phyloP scores from a whole-genome alignment of 306 rosid species.

The Comarum palustre region DNA sequence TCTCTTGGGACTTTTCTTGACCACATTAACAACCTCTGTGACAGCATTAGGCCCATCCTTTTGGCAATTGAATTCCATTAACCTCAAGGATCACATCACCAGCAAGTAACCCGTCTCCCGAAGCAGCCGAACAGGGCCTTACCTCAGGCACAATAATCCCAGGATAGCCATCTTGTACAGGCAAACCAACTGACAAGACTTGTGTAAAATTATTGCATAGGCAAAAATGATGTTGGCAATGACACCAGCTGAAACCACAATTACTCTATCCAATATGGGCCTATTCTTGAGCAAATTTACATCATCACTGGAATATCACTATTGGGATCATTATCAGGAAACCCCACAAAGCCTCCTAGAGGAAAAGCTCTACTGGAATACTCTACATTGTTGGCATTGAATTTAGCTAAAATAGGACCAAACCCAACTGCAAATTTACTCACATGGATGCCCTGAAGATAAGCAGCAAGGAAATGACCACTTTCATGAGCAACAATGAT shows the following conservation, averaged over 20 bases:
- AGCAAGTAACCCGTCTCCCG: slow-evolving; percentile 74
- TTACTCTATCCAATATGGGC: slow-evolving; percentile 80
- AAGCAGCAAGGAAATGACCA: slow-evolving; percentile 96
- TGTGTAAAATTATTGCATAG: slow-evolving; percentile 70
- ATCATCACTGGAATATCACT: slow-evolving; percentile 89
- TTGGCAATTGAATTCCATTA: slow-evolving; percentile 64
- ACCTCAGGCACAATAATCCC: slow-evolving; percentile 92
- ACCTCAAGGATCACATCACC: slow-evolving; percentile 83
- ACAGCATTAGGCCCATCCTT: slow-evolving; percentile 70
- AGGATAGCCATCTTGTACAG: slow-evolving; percentile 81
- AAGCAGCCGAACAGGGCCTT: slow-evolving; percentile 80
- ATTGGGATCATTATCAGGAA: slow-evolving; percentile 96
- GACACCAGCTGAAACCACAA: slow-evolving; percentile 97
- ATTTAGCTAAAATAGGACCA: slow-evolving; percentile 93
- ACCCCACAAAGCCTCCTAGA: slow-evolving; percentile 96
- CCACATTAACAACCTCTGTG: slow-evolving; percentile 58
- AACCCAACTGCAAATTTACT: slow-evolving; percentile 97
- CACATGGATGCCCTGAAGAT: slow-evolving; percentile 90
- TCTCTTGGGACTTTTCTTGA: slow-evolving; percentile 70
- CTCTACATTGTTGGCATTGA: slow-evolving; percentile 85
- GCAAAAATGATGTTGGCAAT: slow-evolving; percentile 88
- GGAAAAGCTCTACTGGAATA: slow-evolving; percentile 94
- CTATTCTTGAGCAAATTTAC: slow-evolving; percentile 85
- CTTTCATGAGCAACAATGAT: slow-evolving; percentile 93
- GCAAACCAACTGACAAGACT: slow-evolving; percentile 86